Percentiles rank a stretch among this genome's conserved stretches.
Evolutionary conservation across 805 yeast species (phyloP).

Genomic region (Zygosaccharomyces bailii): DNA sequence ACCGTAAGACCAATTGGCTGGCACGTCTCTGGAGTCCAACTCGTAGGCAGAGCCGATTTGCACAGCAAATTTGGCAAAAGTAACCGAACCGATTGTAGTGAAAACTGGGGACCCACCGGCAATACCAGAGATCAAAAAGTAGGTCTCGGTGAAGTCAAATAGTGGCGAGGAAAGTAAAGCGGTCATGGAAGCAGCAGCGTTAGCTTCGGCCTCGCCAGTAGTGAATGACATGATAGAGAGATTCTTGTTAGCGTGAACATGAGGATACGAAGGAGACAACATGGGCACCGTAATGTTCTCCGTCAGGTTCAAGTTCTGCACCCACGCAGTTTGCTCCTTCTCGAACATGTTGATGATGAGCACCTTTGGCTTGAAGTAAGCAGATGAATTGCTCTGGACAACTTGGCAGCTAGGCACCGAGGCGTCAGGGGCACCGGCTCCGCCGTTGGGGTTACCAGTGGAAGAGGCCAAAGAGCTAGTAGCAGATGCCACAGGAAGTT

Average conservation of each 20-base stretch:
- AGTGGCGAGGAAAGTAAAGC: conserved; percentile 52
- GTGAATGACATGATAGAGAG: conserved; percentile 56
- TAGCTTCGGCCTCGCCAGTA: conserved; percentile 68
- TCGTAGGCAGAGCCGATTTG: conserved; percentile 60
- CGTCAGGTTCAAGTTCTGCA: conserved; percentile 44
- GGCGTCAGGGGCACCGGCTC: neutral
- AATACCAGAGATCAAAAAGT: conserved; percentile 62
- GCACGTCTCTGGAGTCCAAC: conserved; percentile 49
- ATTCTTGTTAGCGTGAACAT: conserved; percentile 52
- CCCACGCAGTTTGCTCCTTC: conserved; percentile 53
- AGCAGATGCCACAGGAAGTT: neutral
- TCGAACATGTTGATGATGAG: conserved; percentile 55
- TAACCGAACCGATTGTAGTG: conserved; percentile 58
- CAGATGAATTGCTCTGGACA: neutral
- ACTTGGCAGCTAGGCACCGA: conserved; percentile 2
- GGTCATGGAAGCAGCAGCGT: conserved; percentile 58
- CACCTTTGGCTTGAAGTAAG: conserved; percentile 45
- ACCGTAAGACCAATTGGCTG: conserved; percentile 56
- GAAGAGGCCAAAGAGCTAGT: conserved; percentile 1
- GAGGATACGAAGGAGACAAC: conserved; percentile 56
- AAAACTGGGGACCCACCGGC: conserved; percentile 58
- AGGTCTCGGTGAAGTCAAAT: conserved; percentile 57
- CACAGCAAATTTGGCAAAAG: conserved; percentile 58
- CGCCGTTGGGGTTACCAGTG: too few species aligned
- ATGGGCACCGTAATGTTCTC: conserved; percentile 64